Evolutionary conservation across 2,329 filamentous ascomycete species (phyloP).

Genomic region (Uncinocarpus reesii): DNA sequence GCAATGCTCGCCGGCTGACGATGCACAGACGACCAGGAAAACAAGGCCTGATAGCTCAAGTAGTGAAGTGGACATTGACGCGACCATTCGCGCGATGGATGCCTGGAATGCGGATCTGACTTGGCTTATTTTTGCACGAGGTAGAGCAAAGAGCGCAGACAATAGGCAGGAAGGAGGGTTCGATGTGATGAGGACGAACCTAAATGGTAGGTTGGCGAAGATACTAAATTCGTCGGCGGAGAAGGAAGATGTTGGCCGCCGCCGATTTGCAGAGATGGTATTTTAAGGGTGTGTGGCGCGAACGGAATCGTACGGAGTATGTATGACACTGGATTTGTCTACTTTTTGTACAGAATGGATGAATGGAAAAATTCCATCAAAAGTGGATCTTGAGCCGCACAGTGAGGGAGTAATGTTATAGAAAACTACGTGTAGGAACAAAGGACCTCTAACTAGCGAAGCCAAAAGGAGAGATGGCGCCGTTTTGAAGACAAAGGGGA

Average conservation of each 20-base stretch:
- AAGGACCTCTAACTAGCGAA: background rate
- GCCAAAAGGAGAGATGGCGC: background rate
- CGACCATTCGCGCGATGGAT: conserved; percentile 33
- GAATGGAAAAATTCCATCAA: no score
- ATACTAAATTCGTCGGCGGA: background rate
- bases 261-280: conserved; percentile 24
- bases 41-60: conserved; percentile 2
- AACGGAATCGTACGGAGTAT: no score
- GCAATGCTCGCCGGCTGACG: background rate
- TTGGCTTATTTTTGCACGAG: conserved; percentile 32
- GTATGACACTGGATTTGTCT: background rate
- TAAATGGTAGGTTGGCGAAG: conserved; percentile 19
- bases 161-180: conserved; percentile 2
- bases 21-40: background rate
- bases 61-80: conserved; percentile 22
- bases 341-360: no score
- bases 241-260: background rate
- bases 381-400: no score
- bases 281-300: no score
- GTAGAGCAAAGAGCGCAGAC: background rate
- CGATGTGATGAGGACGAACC: conserved; percentile 28
- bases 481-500: background rate
- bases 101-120: conserved; percentile 35
- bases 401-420: no score
- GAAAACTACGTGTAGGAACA: no score